Conservation (phyloP, 2,329 filamentous ascomycete species). For the Hansfordia pulvinata region DNA sequence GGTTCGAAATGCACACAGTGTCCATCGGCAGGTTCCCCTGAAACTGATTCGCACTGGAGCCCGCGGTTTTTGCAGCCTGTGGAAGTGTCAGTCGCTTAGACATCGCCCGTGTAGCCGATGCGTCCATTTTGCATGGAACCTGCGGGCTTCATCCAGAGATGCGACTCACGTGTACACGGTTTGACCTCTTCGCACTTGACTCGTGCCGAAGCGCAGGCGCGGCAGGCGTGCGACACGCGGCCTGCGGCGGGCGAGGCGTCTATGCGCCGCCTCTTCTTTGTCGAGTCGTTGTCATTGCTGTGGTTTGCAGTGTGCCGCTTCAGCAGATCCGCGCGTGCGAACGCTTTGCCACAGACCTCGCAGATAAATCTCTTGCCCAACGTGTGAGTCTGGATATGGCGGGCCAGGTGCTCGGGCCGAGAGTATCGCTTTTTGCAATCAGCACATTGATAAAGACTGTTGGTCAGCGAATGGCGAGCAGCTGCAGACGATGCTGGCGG, state of each 20-base stretch:
- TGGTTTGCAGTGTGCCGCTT: constrained; percentile 39
- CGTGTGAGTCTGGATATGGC: constrained; percentile 19
- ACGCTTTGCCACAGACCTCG: constrained; percentile 36
- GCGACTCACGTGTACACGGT: constrained; percentile 27
- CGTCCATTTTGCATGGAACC: constrained; percentile 18
- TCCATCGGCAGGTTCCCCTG: too few relatives aligned
- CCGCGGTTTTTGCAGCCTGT: too few relatives aligned
- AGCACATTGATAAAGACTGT: constrained; percentile 15
- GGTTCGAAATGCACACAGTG: too few relatives aligned
- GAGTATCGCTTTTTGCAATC: constrained; percentile 14
- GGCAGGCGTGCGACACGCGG: constrained; percentile 38
- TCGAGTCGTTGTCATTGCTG: constrained; percentile 27
- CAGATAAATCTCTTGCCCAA: constrained; percentile 11
- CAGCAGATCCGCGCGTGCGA: constrained; percentile 37
- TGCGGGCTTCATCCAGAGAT: background rate
- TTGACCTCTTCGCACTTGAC: constrained; percentile 42
- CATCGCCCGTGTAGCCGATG: constrained; percentile 23
- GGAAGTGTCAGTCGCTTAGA: constrained; percentile 6
- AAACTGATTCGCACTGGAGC: too few relatives aligned
- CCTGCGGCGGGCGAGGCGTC: constrained; percentile 28
- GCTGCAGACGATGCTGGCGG: too few relatives aligned
- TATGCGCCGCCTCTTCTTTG: constrained; percentile 31
- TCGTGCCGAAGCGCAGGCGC: constrained; percentile 33
- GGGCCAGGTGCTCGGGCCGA: constrained; percentile 17
- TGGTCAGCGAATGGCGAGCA: too few relatives aligned